These are phyloP conservation scores for Colletotrichum siamense DNA, from an alignment of 2,329 filamentous ascomycete genomes.

Conservation along the genomic window DNA sequence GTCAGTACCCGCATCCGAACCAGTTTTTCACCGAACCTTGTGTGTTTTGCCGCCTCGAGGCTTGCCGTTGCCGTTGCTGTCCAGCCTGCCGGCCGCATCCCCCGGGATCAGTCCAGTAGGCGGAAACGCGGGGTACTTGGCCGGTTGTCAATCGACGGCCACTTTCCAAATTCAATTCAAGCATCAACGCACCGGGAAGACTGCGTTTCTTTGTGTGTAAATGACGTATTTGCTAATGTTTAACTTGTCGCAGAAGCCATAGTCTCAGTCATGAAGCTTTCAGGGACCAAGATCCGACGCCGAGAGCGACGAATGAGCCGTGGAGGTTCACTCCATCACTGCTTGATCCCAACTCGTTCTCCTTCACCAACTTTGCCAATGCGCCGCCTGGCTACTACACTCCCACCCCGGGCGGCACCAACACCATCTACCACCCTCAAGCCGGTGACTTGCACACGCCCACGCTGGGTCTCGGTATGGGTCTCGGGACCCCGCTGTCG, in stretches of 20 bases:
- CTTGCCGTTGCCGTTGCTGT: background rate
- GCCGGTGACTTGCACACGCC: slow-evolving; percentile 89
- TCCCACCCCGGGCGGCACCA: slow-evolving; percentile 81
- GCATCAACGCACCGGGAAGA: background rate
- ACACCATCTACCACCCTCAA: slow-evolving; percentile 81
- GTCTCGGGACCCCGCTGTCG: slow-evolving; percentile 81
- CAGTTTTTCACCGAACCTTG: background rate
- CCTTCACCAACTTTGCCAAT: slow-evolving; percentile 80
- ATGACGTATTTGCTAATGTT: slow-evolving; percentile 15
- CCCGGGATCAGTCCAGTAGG: background rate
- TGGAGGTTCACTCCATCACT: slow-evolving; percentile 91
- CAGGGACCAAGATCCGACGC: slow-evolving; percentile 80
- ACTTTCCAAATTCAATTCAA: background rate
- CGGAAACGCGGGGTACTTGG: slow-evolving; percentile 13
- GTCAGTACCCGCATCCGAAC: background rate
- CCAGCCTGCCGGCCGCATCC: background rate
- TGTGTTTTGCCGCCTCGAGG: no score
- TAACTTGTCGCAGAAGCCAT: slow-evolving; percentile 47
- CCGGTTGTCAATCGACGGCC: background rate
- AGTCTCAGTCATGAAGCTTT: slow-evolving; percentile 49
- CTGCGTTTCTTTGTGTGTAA: background rate
- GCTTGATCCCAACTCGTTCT: slow-evolving; percentile 83
- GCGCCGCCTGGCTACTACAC: slow-evolving; percentile 87
- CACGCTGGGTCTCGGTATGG: slow-evolving; percentile 74
- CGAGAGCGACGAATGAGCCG: slow-evolving; percentile 77